Evolutionary conservation across 805 yeast species (phyloP).

Genomic region (Kluyveromyces lactis): DNA sequence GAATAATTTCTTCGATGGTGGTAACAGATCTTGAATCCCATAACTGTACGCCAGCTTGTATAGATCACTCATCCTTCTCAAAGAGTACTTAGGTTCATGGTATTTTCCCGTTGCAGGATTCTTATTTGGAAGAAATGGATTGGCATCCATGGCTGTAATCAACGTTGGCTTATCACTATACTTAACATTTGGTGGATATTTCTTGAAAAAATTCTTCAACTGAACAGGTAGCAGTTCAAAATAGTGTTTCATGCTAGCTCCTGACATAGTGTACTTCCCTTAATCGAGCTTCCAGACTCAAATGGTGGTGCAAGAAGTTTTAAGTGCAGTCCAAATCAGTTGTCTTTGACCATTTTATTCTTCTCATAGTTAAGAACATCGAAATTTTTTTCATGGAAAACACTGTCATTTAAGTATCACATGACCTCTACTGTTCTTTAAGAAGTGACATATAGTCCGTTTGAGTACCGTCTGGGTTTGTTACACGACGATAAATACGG

Average conservation of each 20-base stretch:
- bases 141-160: conserved; percentile 60
- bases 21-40: conserved; percentile 75
- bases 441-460: no score
- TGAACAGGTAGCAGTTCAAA: conserved; percentile 59
- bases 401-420: no score
- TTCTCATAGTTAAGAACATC: no score
- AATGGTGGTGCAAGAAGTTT: no score
- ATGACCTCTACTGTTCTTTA: no score
- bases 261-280: conserved; percentile 11
- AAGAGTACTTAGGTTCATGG: conserved; percentile 71
- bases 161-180: conserved; percentile 60
- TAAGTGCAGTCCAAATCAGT: no score
- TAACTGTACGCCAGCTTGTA: conserved; percentile 74
- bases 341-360: no score
- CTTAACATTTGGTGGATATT: conserved; percentile 68
- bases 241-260: conserved; percentile 16
- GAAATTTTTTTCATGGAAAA: no score
- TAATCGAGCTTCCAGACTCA: no score
- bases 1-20: conserved; percentile 52
- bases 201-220: conserved; percentile 65
- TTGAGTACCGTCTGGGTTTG: no score
- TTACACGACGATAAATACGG: no score
- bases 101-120: conserved; percentile 73
- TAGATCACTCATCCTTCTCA: conserved; percentile 74
- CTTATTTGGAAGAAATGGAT: conserved; percentile 81